phyloP scores from a whole-genome alignment of 257 asterid genomes.

The Fraxinus quadrangulata region DNA sequence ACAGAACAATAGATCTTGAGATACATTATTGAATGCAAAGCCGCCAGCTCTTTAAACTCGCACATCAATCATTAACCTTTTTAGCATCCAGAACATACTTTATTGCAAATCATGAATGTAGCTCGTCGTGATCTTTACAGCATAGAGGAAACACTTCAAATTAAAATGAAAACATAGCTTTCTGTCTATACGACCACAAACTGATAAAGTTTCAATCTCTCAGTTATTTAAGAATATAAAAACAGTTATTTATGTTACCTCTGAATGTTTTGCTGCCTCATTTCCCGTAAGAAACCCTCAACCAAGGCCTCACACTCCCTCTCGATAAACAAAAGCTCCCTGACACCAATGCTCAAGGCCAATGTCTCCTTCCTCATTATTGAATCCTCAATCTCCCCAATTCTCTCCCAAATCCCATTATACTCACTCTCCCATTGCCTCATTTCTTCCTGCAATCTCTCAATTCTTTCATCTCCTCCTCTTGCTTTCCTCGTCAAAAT shows the following conservation, averaged over 20 bases:
- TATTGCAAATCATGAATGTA: neutral
- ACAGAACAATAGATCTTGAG: neutral
- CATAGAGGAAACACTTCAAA: neutral
- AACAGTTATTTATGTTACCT: conserved; percentile 44
- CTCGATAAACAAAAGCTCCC: conserved; percentile 84
- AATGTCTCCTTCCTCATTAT: conserved; percentile 63
- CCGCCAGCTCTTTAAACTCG: conserved; percentile 11
- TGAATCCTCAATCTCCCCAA: conserved; percentile 73
- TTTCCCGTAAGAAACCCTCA: conserved; percentile 46
- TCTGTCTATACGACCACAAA: neutral
- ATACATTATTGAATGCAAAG: conserved; percentile 4
- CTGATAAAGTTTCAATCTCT: neutral
- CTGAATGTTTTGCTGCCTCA: conserved; percentile 36
- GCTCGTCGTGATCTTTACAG: neutral
- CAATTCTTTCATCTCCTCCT: conserved; percentile 42
- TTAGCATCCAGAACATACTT: neutral
- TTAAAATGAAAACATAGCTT: neutral
- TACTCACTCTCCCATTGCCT: conserved; percentile 50
- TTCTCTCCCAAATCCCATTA: conserved; percentile 56
- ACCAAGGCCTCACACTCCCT: conserved; percentile 80
- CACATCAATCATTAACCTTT: neutral
- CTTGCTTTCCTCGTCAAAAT: conserved; percentile 41
- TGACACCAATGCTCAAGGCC: conserved; percentile 74
- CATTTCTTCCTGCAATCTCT: conserved; percentile 52
- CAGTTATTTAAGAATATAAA: conserved; percentile 17